Evolutionary conservation across 2,329 filamentous ascomycete species (phyloP).

Genomic region (Colletotrichum truncatum): DNA sequence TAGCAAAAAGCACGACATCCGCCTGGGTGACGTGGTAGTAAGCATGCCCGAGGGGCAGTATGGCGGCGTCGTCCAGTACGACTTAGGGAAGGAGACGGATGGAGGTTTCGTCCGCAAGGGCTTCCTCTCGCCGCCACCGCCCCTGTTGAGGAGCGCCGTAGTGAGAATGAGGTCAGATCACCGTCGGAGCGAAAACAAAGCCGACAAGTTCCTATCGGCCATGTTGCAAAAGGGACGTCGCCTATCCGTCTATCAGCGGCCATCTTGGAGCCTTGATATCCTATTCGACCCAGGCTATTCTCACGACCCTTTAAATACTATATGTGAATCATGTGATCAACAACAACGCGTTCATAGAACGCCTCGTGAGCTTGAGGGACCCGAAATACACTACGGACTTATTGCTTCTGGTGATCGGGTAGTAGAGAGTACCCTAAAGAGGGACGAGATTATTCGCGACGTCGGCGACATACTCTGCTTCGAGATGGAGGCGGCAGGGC

Average conservation of each 20-base stretch:
- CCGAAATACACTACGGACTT: constrained; percentile 10
- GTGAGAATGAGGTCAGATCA: neutral
- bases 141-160: neutral
- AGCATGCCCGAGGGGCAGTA: constrained; percentile 7
- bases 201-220: neutral
- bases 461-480: constrained; percentile 32
- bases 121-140: constrained; percentile 30
- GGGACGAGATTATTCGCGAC: neutral
- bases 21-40: constrained; percentile 33
- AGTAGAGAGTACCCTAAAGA: neutral
- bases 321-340: neutral
- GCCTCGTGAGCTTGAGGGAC: neutral
- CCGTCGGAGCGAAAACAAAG: neutral
- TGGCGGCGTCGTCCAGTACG: constrained; percentile 32
- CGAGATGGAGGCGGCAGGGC: too few relatives aligned
- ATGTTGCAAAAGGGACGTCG: neutral
- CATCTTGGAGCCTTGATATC: neutral
- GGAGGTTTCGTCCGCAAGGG: constrained; percentile 23
- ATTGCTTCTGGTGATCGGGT: constrained; percentile 7
- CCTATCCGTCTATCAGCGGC: neutral
- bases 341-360: neutral
- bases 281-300: neutral
- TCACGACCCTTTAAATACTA: neutral
- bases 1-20: constrained; percentile 19
- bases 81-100: constrained; percentile 17